These are phyloP conservation scores for Hamamelis virginiana DNA, from an alignment of 164 flowering plant species.

Conservation along the genomic window DNA sequence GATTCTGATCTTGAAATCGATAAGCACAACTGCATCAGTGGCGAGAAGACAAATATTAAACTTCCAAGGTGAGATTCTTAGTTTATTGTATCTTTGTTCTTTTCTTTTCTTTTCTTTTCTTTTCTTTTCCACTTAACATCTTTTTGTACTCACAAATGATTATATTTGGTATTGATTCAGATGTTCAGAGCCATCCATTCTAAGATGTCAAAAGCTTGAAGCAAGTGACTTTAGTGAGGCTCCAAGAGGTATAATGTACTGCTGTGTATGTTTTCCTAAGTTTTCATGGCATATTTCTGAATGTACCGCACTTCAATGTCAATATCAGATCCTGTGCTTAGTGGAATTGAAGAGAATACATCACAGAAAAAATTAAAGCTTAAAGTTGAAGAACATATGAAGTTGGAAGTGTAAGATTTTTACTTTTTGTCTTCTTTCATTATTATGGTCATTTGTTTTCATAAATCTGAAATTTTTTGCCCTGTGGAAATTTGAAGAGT, in stretches of 20 bases:
- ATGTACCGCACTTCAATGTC: neutral
- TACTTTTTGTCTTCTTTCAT: neutral
- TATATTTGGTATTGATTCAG: conserved; percentile 17
- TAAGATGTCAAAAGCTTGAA: conserved; percentile 33
- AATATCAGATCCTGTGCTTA: conserved; percentile 18
- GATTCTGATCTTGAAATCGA: conserved; percentile 26
- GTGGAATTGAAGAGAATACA: conserved; percentile 16
- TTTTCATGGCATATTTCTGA: neutral
- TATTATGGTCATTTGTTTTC: conserved; percentile 3
- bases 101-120: neutral
- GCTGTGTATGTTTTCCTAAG: neutral
- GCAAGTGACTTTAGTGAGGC: conserved; percentile 37
- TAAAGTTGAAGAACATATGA: conserved; percentile 27
- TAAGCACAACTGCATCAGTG: conserved; percentile 13
- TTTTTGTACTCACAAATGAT: neutral
- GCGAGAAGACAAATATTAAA: conserved; percentile 15
- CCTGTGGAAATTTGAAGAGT: conserved; percentile 22
- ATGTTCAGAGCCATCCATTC: conserved; percentile 21
- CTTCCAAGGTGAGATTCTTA: conserved; percentile 33
- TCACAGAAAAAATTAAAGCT: conserved; percentile 16
- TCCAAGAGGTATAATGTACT: conserved; percentile 33
- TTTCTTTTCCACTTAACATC: neutral
- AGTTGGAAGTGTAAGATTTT: conserved; percentile 31
- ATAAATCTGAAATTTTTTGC: conserved; percentile 6
- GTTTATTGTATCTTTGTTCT: neutral